A percentile compares a stretch with the other conserved stretches of the same genome.
Evolutionary conservation across 2,329 filamentous ascomycete genomes (phyloP).

Genomic region (Tothia fuscella): DNA sequence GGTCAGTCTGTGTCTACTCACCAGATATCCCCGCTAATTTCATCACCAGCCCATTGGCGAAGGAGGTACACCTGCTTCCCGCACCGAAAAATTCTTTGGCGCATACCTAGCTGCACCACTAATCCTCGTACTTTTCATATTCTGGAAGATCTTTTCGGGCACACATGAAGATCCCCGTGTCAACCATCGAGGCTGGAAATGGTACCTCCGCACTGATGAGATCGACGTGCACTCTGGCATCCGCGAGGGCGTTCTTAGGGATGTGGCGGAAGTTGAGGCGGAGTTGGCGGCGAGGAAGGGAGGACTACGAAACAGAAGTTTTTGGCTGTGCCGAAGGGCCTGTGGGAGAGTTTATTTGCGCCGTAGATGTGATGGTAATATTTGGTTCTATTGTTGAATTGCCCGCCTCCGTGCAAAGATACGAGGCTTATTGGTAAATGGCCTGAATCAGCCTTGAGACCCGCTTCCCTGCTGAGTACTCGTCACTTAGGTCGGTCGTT

Average conservation of each 20-base stretch:
- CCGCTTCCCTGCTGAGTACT: too few relatives aligned
- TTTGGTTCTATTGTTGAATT: too few relatives aligned
- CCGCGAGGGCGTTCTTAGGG: constrained; percentile 13
- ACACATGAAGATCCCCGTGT: constrained; percentile 7
- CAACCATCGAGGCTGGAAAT: constrained; percentile 12
- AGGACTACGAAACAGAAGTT: constrained; percentile 2
- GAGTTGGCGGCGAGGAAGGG: background rate
- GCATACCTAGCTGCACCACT: constrained; percentile 36
- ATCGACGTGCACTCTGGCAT: constrained; percentile 24
- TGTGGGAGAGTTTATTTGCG: constrained; percentile 1
- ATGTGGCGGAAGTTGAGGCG: background rate
- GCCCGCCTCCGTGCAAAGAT: too few relatives aligned
- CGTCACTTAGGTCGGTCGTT: too few relatives aligned
- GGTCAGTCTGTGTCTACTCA: constrained; percentile 13
- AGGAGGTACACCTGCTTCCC: constrained; percentile 9
- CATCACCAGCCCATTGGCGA: constrained; percentile 24
- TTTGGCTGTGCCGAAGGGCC: background rate
- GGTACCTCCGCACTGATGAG: constrained; percentile 19
- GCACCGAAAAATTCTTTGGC: constrained; percentile 32
- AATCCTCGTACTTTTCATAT: constrained; percentile 29
- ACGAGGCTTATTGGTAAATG: too few relatives aligned
- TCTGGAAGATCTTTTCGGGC: constrained; percentile 25
- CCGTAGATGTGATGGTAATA: background rate
- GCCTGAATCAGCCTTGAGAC: too few relatives aligned
- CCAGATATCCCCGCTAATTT: constrained; percentile 14